phyloP scores from a whole-genome alignment of 805 yeast species.

The Candida bentonensis region DNA sequence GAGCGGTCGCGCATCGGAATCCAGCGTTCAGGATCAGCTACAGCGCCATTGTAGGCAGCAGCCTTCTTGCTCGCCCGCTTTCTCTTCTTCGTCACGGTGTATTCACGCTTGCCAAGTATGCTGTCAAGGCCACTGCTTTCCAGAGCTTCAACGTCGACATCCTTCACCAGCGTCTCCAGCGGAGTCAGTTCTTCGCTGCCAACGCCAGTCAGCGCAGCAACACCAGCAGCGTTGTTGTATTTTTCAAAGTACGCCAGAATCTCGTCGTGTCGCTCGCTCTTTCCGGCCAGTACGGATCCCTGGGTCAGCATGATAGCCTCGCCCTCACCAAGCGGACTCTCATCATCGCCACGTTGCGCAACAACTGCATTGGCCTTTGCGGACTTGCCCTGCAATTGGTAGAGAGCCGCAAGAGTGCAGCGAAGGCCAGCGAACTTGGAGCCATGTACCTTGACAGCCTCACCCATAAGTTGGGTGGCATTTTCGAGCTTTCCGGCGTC shows the following conservation, averaged over 20 bases:
- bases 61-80: constrained; percentile 22
- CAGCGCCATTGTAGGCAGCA: constrained; percentile 29
- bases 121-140: constrained; percentile 11
- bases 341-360: constrained; percentile 4
- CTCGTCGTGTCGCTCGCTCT: constrained; percentile 1
- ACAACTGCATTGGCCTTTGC: constrained; percentile 4
- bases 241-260: background rate
- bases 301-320: constrained; percentile 1
- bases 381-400: background rate
- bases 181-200: constrained; percentile 2
- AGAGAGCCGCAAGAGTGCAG: background rate
- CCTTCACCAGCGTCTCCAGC: constrained; percentile 9
- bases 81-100: constrained; percentile 18
- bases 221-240: constrained; percentile 2
- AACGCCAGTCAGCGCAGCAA: constrained; percentile 1
- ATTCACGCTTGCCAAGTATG: constrained; percentile 18
- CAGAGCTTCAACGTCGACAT: constrained; percentile 15
- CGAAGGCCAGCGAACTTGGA: background rate
- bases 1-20: constrained; percentile 76
- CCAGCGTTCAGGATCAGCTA: constrained; percentile 74
- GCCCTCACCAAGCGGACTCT: constrained; percentile 4
- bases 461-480: constrained; percentile 9
- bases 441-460: too few species aligned
- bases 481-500: background rate
- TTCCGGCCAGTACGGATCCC: background rate